Conservation (phyloP, 805 yeast species). For the Monosporozyma aquatica region DNA sequence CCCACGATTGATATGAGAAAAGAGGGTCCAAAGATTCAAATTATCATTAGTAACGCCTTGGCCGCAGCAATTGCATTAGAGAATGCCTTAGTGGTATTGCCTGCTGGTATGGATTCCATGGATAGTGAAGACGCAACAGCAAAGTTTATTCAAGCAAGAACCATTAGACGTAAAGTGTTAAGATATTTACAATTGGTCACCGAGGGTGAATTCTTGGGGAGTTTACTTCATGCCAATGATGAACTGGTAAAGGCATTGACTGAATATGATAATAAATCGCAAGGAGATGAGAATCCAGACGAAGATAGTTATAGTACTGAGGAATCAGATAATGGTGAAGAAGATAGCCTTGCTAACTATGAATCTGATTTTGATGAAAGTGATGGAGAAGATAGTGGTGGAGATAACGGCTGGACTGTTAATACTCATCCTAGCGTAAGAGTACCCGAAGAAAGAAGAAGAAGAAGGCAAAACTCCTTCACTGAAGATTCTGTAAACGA, state of each 20-base stretch:
- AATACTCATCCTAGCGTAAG: not conserved
- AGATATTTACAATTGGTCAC: constrained; percentile 77
- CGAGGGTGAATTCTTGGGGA: constrained; percentile 80
- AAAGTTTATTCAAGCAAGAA: constrained; percentile 66
- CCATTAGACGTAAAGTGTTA: constrained; percentile 66
- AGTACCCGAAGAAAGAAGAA: not conserved
- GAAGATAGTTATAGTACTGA: constrained; percentile 38
- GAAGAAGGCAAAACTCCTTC: not conserved
- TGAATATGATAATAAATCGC: constrained; percentile 52
- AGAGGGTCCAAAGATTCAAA: constrained; percentile 64
- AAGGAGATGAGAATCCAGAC: constrained; percentile 29
- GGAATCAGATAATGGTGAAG: constrained; percentile 29
- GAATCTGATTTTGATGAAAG: constrained; percentile 14
- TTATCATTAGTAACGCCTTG: constrained; percentile 64
- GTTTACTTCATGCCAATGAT: constrained; percentile 82
- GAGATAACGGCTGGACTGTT: constrained; percentile 4
- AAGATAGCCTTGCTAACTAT: constrained; percentile 32
- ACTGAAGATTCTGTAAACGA: constrained; percentile 2
- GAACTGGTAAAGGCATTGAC: constrained; percentile 70
- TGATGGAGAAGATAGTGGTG: constrained; percentile 13
- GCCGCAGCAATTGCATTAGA: constrained; percentile 61
- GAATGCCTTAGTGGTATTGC: constrained; percentile 45
- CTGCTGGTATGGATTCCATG: constrained; percentile 44
- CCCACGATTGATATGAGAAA: constrained; percentile 60
- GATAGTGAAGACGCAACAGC: constrained; percentile 54